phyloP scores from a whole-genome alignment of 345 rosid genomes.

The Acer negundo region DNA sequence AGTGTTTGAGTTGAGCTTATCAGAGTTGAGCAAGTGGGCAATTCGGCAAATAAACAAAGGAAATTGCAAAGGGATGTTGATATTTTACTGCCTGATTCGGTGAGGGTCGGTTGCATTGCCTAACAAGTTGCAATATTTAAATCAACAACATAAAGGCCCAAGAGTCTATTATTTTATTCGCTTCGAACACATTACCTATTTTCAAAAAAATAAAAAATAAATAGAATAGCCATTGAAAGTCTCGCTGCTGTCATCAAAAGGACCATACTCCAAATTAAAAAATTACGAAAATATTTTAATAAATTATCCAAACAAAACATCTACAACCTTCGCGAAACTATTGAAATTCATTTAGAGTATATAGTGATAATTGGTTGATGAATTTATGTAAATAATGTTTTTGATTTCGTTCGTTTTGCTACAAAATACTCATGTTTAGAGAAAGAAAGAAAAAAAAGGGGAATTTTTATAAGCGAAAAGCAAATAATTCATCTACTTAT shows the following conservation, averaged over 20 bases:
- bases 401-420: neutral
- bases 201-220: neutral
- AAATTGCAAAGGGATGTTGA: too few relatives aligned
- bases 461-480: neutral
- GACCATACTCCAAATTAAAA: neutral
- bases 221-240: neutral
- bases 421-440: neutral
- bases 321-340: slow-evolving; percentile 4
- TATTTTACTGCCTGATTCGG: neutral
- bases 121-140: slow-evolving; percentile 11
- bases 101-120: neutral
- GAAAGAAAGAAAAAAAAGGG: too few relatives aligned
- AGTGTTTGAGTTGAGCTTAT: neutral
- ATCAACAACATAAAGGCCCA: neutral
- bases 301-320: neutral
- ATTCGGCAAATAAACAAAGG: neutral
- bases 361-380: neutral
- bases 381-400: neutral
- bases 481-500: neutral
- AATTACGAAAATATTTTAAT: neutral
- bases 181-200: too few relatives aligned
- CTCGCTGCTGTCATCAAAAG: neutral
- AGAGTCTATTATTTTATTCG: neutral
- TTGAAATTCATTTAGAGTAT: too few relatives aligned
- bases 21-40: neutral